phyloP scores from a whole-genome alignment of 345 rosid species.

The Hibiscus tridactylites region DNA sequence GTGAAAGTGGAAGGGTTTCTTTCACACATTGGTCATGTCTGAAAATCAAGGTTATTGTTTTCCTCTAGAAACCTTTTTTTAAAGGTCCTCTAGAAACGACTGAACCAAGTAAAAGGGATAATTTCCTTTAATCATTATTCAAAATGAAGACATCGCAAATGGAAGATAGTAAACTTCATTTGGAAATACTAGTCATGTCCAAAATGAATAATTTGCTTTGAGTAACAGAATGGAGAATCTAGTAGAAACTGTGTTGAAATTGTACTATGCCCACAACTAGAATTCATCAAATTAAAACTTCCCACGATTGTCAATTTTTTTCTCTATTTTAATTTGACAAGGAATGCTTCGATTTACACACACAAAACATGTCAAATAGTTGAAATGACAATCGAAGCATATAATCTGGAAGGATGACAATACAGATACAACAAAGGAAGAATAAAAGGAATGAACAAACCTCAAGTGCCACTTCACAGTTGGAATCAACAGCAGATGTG shows the following conservation, averaged over 20 bases:
- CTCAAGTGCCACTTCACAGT: conserved; percentile 57
- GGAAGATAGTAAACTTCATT: conserved; percentile 1
- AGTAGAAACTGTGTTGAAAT: background rate
- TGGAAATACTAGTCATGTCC: background rate
- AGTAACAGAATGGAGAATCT: background rate
- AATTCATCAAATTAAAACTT: background rate
- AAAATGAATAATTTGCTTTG: background rate
- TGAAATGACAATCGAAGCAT: background rate
- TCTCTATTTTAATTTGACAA: background rate
- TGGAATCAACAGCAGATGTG: conserved; percentile 50
- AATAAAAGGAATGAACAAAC: conserved; percentile 26
- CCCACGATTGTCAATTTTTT: background rate
- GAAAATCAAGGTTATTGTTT: background rate
- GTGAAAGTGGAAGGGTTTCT: background rate
- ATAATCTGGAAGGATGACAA: background rate
- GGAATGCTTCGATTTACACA: background rate
- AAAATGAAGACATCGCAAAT: background rate
- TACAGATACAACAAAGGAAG: conserved; percentile 17
- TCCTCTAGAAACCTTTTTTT: background rate
- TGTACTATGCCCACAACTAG: background rate
- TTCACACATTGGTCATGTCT: background rate
- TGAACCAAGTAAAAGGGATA: background rate
- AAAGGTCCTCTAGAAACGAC: no score
- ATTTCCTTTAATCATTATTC: background rate
- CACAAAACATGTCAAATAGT: background rate